Conservation (phyloP, 352 stramenopile species). For the Pythium coloratum region DNA sequence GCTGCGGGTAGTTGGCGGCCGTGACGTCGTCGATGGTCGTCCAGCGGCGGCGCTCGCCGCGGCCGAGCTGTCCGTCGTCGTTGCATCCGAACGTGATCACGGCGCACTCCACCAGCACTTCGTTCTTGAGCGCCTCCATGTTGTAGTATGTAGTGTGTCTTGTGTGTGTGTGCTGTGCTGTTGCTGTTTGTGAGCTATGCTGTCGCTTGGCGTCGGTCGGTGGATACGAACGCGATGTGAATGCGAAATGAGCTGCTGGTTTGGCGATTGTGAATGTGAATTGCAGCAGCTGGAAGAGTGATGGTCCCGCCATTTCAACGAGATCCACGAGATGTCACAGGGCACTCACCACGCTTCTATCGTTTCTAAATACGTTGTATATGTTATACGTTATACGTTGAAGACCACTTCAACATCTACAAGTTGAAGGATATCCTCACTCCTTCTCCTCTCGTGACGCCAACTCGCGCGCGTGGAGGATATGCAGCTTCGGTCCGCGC, state of each 20-base stretch:
- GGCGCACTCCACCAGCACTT: constrained; percentile 32
- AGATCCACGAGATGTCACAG: constrained; percentile 11
- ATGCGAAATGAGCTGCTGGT: constrained; percentile 1
- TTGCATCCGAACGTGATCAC: constrained; percentile 82
- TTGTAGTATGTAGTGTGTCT: background rate
- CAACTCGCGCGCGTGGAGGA: constrained; percentile 43
- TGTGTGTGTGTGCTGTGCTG: background rate
- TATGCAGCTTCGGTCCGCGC: constrained; percentile 45
- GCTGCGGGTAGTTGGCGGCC: constrained; percentile 71
- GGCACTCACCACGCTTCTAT: background rate
- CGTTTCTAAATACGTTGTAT: constrained; percentile 12
- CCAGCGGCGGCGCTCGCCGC: constrained; percentile 55
- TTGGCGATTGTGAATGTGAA: constrained; percentile 13
- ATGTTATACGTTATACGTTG: constrained; percentile 12
- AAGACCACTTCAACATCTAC: background rate
- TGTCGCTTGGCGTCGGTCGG: background rate
- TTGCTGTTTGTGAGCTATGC: background rate
- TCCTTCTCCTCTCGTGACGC: constrained; percentile 11
- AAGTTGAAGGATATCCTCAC: background rate
- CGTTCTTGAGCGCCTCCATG: constrained; percentile 12
- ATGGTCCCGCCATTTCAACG: constrained; percentile 7
- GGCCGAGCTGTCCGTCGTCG: constrained; percentile 80
- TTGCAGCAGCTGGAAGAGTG: constrained; percentile 2
- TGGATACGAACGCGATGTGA: constrained; percentile 22
- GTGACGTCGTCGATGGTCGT: constrained; percentile 72